phyloP scores from a whole-genome alignment of 768 basidiomycete species.

The Melanogaster broomeanus region DNA sequence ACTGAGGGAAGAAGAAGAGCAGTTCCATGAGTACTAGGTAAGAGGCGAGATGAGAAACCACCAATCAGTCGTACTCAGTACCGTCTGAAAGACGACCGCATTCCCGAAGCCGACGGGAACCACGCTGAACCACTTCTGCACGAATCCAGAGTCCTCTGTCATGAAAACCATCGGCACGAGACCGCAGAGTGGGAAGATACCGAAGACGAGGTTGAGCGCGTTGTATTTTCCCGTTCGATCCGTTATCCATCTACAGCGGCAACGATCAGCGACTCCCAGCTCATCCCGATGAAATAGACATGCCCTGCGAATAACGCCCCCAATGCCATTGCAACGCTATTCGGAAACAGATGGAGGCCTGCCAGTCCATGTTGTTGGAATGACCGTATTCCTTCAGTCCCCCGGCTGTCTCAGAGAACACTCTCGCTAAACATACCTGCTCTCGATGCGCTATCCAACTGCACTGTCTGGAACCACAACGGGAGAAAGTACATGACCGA shows the following conservation, averaged over 20 bases:
- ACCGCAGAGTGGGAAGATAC: slow-evolving; percentile 12
- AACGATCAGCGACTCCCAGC: background rate
- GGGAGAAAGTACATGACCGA: slow-evolving; percentile 15
- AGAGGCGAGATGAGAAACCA: background rate
- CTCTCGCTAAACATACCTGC: slow-evolving; percentile 3
- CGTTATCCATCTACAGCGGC: slow-evolving; percentile 5
- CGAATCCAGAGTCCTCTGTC: slow-evolving; percentile 6
- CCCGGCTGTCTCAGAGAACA: background rate
- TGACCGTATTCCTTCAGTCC: background rate
- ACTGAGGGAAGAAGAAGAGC: slow-evolving; percentile 2
- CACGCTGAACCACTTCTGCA: slow-evolving; percentile 12
- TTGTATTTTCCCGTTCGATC: slow-evolving; percentile 14
- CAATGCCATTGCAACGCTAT: slow-evolving; percentile 12
- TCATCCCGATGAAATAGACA: background rate
- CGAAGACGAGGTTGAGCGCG: slow-evolving; percentile 6
- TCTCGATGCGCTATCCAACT: slow-evolving; percentile 7
- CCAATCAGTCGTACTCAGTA: slow-evolving; percentile 7
- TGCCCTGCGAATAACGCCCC: slow-evolving; percentile 13
- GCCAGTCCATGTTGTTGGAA: too few species aligned
- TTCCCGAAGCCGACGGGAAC: slow-evolving; percentile 20
- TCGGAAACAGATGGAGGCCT: slow-evolving; percentile 15
- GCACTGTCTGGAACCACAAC: slow-evolving; percentile 15
- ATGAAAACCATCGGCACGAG: slow-evolving; percentile 10
- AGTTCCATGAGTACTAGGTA: background rate
- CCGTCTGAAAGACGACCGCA: slow-evolving; percentile 12